Conservation (phyloP, 2,329 filamentous ascomycete genomes). For the Phialophora expanda region DNA sequence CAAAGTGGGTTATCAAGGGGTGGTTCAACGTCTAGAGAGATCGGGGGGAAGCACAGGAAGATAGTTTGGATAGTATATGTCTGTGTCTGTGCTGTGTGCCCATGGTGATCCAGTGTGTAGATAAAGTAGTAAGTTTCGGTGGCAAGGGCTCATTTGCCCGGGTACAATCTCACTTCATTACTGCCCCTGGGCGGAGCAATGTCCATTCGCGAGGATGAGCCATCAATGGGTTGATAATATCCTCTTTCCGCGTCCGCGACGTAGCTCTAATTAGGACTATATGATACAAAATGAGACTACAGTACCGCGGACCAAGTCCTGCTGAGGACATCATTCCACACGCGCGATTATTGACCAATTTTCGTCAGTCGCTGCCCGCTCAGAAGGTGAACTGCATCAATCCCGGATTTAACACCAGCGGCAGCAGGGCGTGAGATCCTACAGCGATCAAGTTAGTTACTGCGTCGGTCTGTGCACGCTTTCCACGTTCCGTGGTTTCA, state of each 20-base stretch:
- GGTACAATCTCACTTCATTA: not conserved
- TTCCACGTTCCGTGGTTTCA: not conserved
- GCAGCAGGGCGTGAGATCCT: constrained; percentile 40
- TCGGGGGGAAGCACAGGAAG: not conserved
- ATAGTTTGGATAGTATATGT: too few relatives aligned
- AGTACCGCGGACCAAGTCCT: not conserved
- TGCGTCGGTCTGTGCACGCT: not conserved
- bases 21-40: constrained; percentile 17
- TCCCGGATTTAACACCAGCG: constrained; percentile 42
- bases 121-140: not conserved
- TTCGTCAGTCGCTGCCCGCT: not conserved
- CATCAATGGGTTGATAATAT: not conserved
- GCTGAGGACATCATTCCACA: not conserved
- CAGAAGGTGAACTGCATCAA: constrained; percentile 41
- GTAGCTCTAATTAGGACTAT: not conserved
- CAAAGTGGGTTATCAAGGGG: constrained; percentile 23
- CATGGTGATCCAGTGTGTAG: not conserved
- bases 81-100: not conserved
- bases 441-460: constrained; percentile 39
- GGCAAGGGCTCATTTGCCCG: not conserved
- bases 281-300: not conserved
- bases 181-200: not conserved
- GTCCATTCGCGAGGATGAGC: not conserved
- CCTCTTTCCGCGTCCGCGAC: not conserved
- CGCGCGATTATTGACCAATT: not conserved